Conservation (phyloP, 768 basidiomycete genomes). For the Lentinus tigrinus region DNA sequence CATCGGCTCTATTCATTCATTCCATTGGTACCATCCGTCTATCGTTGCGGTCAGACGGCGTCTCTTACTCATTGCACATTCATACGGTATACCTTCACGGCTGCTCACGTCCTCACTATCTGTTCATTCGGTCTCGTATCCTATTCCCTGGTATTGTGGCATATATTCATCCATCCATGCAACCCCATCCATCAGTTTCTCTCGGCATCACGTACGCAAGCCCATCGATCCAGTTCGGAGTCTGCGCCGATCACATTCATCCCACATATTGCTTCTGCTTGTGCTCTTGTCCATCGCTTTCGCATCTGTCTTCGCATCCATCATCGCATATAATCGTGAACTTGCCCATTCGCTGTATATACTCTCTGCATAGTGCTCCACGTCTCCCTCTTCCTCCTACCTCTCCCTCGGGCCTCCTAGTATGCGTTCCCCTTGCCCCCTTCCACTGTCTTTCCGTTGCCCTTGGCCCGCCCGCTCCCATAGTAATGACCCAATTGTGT, state of each 20-base stretch:
- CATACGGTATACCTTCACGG: neutral
- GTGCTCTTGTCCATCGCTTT: slow-evolving; percentile 9
- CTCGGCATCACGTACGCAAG: neutral
- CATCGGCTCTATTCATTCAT: neutral
- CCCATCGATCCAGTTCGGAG: neutral
- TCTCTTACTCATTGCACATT: neutral
- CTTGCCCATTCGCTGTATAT: slow-evolving; percentile 10
- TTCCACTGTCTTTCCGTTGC: neutral
- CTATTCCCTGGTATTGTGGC: slow-evolving; percentile 15
- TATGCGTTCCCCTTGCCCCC: neutral
- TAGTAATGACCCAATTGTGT: too few species aligned
- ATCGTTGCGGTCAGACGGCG: neutral
- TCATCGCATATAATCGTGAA: slow-evolving; percentile 16
- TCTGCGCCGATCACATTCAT: neutral
- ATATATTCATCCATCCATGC: neutral
- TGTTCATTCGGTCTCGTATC: slow-evolving; percentile 3
- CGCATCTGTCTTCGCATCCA: slow-evolving; percentile 4
- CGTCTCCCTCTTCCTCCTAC: neutral
- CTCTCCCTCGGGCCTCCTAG: neutral
- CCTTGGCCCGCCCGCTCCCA: too few species aligned
- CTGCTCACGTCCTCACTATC: neutral
- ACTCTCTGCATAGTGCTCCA: slow-evolving; percentile 1
- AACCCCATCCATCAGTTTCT: neutral
- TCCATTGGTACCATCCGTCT: neutral
- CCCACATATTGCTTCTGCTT: neutral